Percentiles rank a stretch among this genome's conserved stretches.
Conservation (phyloP, 441 rosid genomes). For the Arabidopsis hybrid region DNA sequence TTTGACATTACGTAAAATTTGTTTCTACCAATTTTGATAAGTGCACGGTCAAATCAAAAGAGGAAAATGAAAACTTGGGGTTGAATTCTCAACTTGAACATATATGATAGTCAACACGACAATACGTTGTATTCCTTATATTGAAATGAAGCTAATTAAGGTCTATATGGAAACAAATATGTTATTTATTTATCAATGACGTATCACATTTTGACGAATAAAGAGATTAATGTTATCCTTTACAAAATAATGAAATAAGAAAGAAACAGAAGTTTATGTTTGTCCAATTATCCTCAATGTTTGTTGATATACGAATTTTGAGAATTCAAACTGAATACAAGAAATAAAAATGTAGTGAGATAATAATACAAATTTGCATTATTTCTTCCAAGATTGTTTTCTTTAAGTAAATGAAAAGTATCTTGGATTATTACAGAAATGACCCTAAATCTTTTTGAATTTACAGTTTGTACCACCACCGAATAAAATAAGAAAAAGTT, state of each 20-base stretch:
- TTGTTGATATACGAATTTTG: no score
- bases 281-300: neutral
- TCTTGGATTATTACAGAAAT: slow-evolving; percentile 51
- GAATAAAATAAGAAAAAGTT: slow-evolving; percentile 44
- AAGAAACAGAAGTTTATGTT: no score
- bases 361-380: neutral
- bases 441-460: slow-evolving; percentile 40
- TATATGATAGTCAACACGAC: neutral
- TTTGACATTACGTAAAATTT: no score
- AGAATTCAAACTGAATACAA: no score
- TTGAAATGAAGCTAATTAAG: no score
- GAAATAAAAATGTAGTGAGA: neutral
- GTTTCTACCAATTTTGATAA: neutral
- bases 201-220: neutral
- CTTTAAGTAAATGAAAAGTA: slow-evolving; percentile 14
- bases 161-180: no score
- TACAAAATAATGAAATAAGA: neutral
- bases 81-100: no score
- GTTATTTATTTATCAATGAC: neutral
- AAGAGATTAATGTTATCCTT: neutral
- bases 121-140: no score
- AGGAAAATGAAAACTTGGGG: no score
- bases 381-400: neutral
- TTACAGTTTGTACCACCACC: slow-evolving; percentile 62
- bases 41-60: neutral